A percentile compares a stretch with the other conserved stretches of the same genome.
phyloP scores from a whole-genome alignment of 345 rosid genomes.

The Heritiera littoralis region DNA sequence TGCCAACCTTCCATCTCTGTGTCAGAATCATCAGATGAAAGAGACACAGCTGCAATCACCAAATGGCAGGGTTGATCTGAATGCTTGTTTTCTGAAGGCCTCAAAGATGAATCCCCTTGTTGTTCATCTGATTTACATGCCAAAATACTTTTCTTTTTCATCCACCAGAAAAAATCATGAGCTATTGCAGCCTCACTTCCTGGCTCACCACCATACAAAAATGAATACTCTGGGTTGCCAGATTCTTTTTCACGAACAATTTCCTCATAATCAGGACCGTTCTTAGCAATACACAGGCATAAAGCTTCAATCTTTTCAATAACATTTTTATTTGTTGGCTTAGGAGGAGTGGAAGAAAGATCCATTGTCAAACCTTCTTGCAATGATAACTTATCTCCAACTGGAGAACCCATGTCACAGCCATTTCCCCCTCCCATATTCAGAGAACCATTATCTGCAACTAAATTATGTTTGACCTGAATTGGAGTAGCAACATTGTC shows the following conservation, averaged over 20 bases:
- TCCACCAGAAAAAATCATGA: neutral
- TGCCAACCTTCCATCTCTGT: constrained; percentile 88
- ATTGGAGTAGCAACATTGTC: neutral
- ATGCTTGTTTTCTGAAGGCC: constrained; percentile 27
- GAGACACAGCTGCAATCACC: constrained; percentile 24
- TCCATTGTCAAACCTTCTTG: constrained; percentile 22
- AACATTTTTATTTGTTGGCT: constrained; percentile 12
- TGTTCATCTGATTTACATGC: constrained; percentile 24
- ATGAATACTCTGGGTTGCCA: constrained; percentile 11
- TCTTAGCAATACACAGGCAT: neutral
- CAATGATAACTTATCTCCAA: neutral
- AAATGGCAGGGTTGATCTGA: constrained; percentile 20
- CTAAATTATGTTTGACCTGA: constrained; percentile 17
- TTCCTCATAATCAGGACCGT: constrained; percentile 6
- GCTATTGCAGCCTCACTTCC: constrained; percentile 10
- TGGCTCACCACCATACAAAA: constrained; percentile 5
- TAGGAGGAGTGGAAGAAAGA: constrained; percentile 8
- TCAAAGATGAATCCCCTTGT: constrained; percentile 1
- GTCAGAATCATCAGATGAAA: constrained; percentile 56
- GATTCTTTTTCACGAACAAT: constrained; percentile 6
- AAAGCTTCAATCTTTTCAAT: constrained; percentile 13
- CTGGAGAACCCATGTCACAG: constrained; percentile 1
- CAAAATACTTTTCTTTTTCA: constrained; percentile 1
- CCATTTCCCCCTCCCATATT: constrained; percentile 23
- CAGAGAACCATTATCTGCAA: constrained; percentile 20